Percentiles rank a stretch among this genome's conserved stretches.
phyloP scores from a whole-genome alignment of 148 eudicot genomes.

The Camellia japonica region DNA sequence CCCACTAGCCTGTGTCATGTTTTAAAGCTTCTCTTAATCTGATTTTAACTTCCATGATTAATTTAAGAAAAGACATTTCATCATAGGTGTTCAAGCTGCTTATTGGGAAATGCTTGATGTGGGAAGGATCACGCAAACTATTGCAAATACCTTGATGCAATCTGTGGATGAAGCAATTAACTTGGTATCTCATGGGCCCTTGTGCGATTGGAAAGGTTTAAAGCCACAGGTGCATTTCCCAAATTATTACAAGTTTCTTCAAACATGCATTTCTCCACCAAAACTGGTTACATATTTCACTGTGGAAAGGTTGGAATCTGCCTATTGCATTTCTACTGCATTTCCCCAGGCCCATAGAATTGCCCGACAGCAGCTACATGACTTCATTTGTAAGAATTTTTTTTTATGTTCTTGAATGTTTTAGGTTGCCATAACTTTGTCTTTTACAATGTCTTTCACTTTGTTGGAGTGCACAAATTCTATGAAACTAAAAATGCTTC shows the following conservation, averaged over 20 bases:
- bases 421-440: neutral
- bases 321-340: conserved; percentile 87
- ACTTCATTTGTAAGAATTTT: conserved; percentile 68
- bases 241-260: conserved; percentile 68
- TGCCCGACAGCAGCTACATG: conserved; percentile 74
- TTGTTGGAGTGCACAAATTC: neutral
- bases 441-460: neutral
- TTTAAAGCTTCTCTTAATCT: neutral
- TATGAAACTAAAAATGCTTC: neutral
- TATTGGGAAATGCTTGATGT: conserved; percentile 98
- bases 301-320: conserved; percentile 81
- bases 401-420: neutral
- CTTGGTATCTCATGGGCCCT: conserved; percentile 51
- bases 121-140: conserved; percentile 83
- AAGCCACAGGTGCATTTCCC: conserved; percentile 74
- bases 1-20: neutral
- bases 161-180: conserved; percentile 95
- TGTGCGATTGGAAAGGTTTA: conserved; percentile 92
- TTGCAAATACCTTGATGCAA: conserved; percentile 83
- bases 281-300: conserved; percentile 78
- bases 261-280: conserved; percentile 55
- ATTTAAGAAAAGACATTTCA: neutral
- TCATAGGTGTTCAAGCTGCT: conserved; percentile 90
- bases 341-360: conserved; percentile 86
- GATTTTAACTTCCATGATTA: conserved; percentile 11